These are phyloP conservation scores for Cucurbita pepo DNA, from an alignment of 306 rosid genomes.

Conservation along the genomic window DNA sequence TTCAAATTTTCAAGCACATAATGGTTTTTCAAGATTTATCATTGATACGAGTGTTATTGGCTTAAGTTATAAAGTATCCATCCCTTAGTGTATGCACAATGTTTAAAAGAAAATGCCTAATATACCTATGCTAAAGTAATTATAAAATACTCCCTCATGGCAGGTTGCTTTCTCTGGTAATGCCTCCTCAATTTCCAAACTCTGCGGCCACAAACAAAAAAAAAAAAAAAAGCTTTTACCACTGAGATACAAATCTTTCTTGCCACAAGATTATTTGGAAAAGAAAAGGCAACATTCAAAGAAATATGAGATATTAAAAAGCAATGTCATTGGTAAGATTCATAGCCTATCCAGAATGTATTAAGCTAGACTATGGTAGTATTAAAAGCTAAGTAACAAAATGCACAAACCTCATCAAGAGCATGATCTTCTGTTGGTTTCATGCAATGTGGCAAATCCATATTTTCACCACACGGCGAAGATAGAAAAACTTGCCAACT, in stretches of 20 bases:
- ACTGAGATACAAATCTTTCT: background rate
- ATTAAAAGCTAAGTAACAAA: constrained; percentile 4
- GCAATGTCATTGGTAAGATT: background rate
- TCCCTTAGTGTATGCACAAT: background rate
- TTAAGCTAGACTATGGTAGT: background rate
- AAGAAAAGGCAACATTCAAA: background rate
- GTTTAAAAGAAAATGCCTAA: background rate
- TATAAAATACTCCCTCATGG: constrained; percentile 85
- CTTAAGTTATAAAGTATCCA: background rate
- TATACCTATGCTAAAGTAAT: constrained; percentile 91
- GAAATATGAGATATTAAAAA: background rate
- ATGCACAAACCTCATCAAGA: constrained; percentile 60
- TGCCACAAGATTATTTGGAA: background rate
- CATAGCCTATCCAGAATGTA: background rate
- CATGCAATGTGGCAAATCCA: constrained; percentile 59
- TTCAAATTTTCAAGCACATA: background rate
- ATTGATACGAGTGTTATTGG: background rate
- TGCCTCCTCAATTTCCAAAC: constrained; percentile 51
- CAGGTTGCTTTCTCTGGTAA: constrained; percentile 48
- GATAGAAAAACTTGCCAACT: constrained; percentile 67
- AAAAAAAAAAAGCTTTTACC: constrained; percentile 8
- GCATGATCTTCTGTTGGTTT: constrained; percentile 41
- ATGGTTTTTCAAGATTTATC: background rate
- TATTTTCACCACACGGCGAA: constrained; percentile 43
- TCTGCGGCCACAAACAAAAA: constrained; percentile 27